Percentiles rank a stretch among this genome's conserved stretches.
phyloP scores from a whole-genome alignment of 108 stramenopile species.

The Stephanodiscus triporus region DNA sequence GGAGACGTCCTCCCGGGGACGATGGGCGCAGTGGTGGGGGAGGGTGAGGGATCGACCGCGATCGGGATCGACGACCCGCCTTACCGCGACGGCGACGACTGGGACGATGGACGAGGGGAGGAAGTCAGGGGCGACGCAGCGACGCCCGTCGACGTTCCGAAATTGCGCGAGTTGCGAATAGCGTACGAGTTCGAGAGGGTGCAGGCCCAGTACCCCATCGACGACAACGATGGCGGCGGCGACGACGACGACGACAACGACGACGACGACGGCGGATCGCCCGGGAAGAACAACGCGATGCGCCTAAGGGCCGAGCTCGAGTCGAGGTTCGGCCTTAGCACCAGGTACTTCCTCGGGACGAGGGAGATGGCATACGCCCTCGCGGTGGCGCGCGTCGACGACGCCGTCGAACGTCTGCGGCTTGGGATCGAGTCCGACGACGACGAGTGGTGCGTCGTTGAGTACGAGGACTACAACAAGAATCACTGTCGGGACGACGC shows the following conservation, averaged over 20 bases:
- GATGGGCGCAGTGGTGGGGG: too few relatives aligned
- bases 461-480: constrained; percentile 1
- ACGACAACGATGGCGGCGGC: not conserved
- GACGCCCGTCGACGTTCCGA: constrained; percentile 18
- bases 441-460: constrained; percentile 31
- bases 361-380: constrained; percentile 54
- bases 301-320: constrained; percentile 32
- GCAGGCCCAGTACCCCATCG: constrained; percentile 24
- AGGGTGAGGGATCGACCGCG: too few relatives aligned
- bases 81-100: too few relatives aligned
- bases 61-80: too few relatives aligned
- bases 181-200: constrained; percentile 49
- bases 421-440: constrained; percentile 15
- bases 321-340: constrained; percentile 31
- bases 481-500: too few relatives aligned
- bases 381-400: constrained; percentile 47
- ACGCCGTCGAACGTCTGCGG: constrained; percentile 22
- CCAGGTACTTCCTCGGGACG: constrained; percentile 42
- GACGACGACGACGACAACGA: not conserved
- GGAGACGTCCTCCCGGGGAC: too few relatives aligned
- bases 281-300: not conserved
- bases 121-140: too few relatives aligned
- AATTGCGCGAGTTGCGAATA: constrained; percentile 42
- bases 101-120: not conserved
- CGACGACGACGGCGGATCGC: not conserved